Percentiles rank a stretch among this genome's conserved stretches.
Evolutionary conservation across 352 stramenopile species (phyloP).

Genomic region (Phytophthora cajani): DNA sequence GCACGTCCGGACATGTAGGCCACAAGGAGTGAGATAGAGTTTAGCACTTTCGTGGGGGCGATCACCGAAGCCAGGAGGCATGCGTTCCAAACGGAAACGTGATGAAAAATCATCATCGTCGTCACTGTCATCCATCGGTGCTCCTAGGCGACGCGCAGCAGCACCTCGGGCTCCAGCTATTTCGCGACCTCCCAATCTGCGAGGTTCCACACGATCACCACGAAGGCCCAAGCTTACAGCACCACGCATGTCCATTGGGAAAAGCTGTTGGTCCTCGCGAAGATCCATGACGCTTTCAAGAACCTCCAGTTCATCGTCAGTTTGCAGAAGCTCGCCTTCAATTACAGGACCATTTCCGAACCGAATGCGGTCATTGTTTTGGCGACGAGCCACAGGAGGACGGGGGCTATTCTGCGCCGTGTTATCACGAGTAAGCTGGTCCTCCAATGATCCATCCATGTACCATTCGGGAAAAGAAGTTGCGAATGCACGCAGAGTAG

Average conservation of each 20-base stretch:
- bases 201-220: conserved; percentile 34
- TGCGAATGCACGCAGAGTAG: conserved; percentile 65
- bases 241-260: conserved; percentile 57
- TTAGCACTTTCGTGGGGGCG: conserved; percentile 61
- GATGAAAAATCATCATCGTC: conserved; percentile 58
- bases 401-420: conserved; percentile 51
- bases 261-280: conserved; percentile 64
- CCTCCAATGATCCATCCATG: conserved; percentile 59
- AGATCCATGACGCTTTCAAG: conserved; percentile 74
- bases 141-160: conserved; percentile 32
- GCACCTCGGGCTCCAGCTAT: conserved; percentile 22
- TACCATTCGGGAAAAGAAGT: conserved; percentile 79
- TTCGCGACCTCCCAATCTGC: conserved; percentile 37
- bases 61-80: conserved; percentile 49
- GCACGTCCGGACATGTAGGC: conserved; percentile 85
- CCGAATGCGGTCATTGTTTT: conserved; percentile 56
- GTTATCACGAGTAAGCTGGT: conserved; percentile 53
- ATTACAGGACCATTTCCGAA: conserved; percentile 52
- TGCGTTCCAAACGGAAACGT: conserved; percentile 49
- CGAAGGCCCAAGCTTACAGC: conserved; percentile 50
- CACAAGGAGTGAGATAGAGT: conserved; percentile 78
- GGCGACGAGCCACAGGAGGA: conserved; percentile 30
- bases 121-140: conserved; percentile 53
- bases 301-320: conserved; percentile 73
- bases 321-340: conserved; percentile 67